Conservation (phyloP, 2,329 filamentous ascomycete species). For the Cercospora sp. region DNA sequence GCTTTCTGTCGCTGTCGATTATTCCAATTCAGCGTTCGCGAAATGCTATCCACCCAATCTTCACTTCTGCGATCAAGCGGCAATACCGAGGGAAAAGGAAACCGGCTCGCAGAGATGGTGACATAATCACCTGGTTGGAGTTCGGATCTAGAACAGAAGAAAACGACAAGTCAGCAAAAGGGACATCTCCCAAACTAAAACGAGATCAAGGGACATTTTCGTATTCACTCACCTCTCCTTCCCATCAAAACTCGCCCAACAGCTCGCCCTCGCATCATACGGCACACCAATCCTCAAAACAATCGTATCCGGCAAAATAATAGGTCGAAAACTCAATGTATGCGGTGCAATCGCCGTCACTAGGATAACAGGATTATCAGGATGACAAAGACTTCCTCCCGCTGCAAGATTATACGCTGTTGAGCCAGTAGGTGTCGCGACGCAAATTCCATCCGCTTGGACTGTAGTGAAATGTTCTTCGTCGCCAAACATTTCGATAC, state of each 20-base stretch:
- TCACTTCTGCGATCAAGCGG: conserved; percentile 67
- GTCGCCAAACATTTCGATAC: conserved; percentile 88
- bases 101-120: conserved; percentile 76
- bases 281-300: conserved; percentile 92
- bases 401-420: conserved; percentile 95
- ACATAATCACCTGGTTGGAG: conserved; percentile 78
- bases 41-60: conserved; percentile 82
- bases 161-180: neutral
- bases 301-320: conserved; percentile 93
- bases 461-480: conserved; percentile 94
- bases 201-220: too few species aligned
- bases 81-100: conserved; percentile 76
- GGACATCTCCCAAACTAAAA: too few species aligned
- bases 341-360: conserved; percentile 93
- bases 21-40: conserved; percentile 78
- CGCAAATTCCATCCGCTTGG: conserved; percentile 87
- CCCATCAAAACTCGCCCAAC: conserved; percentile 98
- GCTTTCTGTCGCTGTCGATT: conserved; percentile 74
- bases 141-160: conserved; percentile 48
- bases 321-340: conserved; percentile 92
- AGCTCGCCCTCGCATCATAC: conserved; percentile 82
- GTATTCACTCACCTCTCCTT: conserved; percentile 64
- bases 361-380: conserved; percentile 93
- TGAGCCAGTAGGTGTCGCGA: conserved; percentile 90
- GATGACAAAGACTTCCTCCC: conserved; percentile 91